Conservation (phyloP, 345 rosid genomes). For the Adansonia digitata region DNA sequence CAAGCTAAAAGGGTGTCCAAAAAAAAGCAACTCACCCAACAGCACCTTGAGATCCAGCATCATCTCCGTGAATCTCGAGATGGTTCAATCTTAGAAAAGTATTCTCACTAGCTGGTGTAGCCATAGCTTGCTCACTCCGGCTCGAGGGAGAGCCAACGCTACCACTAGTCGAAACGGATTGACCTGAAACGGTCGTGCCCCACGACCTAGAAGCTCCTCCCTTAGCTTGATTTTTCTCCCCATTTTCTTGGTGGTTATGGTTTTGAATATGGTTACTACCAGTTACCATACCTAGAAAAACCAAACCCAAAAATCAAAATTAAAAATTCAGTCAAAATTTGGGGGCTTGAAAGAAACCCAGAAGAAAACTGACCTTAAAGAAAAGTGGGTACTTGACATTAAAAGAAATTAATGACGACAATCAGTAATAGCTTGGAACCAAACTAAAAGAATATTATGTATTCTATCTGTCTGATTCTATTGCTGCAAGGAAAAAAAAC, state of each 20-base stretch:
- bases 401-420: conserved; percentile 5
- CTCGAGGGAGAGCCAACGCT: conserved; percentile 94
- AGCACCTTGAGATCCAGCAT: conserved; percentile 79
- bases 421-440: background rate
- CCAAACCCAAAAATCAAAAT: conserved; percentile 5
- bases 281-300: conserved; percentile 34
- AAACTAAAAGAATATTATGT: background rate
- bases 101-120: conserved; percentile 74
- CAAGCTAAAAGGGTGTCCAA: background rate
- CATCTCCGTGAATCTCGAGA: conserved; percentile 90
- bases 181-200: conserved; percentile 78
- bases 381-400: conserved; percentile 17
- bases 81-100: conserved; percentile 58
- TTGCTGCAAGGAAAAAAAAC: background rate
- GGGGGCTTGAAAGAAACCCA: conserved; percentile 17
- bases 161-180: conserved; percentile 84
- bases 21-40: conserved; percentile 42
- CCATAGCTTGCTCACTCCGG: conserved; percentile 57
- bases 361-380: conserved; percentile 28
- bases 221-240: conserved; percentile 37
- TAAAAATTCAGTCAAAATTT: background rate
- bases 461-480: background rate
- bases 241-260: conserved; percentile 52
- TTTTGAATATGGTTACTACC: conserved; percentile 39
- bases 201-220: conserved; percentile 64